Evolutionary conservation across 179 eudicot genomes (phyloP).

Genomic region (Vitellaria paradoxa): DNA sequence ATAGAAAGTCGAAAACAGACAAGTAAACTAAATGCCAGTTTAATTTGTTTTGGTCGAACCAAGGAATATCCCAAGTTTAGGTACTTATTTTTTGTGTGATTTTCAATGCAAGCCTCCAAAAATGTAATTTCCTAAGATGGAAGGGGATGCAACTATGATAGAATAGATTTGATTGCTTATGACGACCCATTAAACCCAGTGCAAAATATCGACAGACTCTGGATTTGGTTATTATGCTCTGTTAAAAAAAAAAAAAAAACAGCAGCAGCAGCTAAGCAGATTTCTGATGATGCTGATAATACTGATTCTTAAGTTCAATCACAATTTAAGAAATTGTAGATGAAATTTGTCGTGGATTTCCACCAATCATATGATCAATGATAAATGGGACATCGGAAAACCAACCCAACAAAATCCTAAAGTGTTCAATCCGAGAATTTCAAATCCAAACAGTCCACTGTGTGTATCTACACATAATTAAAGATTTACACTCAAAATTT

Average conservation of each 20-base stretch:
- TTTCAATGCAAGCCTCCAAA: constrained; percentile 95
- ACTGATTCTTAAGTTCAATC: background rate
- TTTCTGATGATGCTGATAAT: too few species aligned
- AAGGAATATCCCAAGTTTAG: too few species aligned
- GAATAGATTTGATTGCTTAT: too few species aligned
- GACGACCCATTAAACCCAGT: too few species aligned
- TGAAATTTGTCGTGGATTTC: background rate
- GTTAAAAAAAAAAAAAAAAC: too few species aligned
- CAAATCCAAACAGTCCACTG: constrained; percentile 5
- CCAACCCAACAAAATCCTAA: background rate
- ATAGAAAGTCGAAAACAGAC: too few species aligned
- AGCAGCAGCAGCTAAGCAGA: too few species aligned
- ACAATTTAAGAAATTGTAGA: background rate
- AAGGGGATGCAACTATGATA: constrained; percentile 10
- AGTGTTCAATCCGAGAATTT: background rate
- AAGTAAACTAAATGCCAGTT: too few species aligned
- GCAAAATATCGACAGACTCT: too few species aligned
- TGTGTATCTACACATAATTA: constrained; percentile 15
- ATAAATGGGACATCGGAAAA: background rate
- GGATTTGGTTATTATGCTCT: too few species aligned
- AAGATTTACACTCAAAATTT: constrained; percentile 33
- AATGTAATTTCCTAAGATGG: constrained; percentile 78
- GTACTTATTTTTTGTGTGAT: constrained; percentile 96
- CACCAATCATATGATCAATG: background rate
- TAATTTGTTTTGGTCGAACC: too few species aligned